A percentile compares a stretch with the other conserved stretches of the same genome.
Conservation (phyloP, 2,329 filamentous ascomycete genomes). For the Ophiostoma ulmi region DNA sequence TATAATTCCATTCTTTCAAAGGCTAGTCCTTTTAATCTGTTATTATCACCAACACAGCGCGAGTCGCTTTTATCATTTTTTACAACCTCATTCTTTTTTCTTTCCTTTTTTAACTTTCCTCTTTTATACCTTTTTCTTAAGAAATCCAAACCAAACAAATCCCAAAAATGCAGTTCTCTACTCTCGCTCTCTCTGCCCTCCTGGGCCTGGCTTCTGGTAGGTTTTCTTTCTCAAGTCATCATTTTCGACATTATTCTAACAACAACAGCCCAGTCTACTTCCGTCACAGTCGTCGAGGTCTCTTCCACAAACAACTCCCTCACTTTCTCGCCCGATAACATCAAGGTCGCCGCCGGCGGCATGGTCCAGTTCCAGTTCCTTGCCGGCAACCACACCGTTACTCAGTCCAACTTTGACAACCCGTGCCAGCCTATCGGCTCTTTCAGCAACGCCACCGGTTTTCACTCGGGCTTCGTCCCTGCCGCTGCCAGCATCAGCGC, state of each 20-base stretch:
- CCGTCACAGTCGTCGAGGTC: conserved; percentile 55
- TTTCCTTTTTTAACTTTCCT: background rate
- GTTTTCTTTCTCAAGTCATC: background rate
- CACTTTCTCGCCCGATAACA: conserved; percentile 60
- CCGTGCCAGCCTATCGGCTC: conserved; percentile 37
- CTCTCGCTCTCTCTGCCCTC: conserved; percentile 45
- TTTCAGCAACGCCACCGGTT: conserved; percentile 47
- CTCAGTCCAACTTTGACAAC: conserved; percentile 62
- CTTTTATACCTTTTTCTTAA: conserved; percentile 22
- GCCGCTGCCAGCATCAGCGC: conserved; percentile 48
- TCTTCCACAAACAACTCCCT: conserved; percentile 48
- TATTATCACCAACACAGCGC: conserved; percentile 37
- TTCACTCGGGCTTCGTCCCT: conserved; percentile 65
- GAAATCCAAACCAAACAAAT: conserved; percentile 28
- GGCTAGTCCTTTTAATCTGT: conserved; percentile 44
- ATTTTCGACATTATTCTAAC: background rate
- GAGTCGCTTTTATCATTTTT: conserved; percentile 39
- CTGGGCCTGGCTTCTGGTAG: conserved; percentile 45
- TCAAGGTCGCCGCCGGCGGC: conserved; percentile 58
- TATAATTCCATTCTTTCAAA: conserved; percentile 32
- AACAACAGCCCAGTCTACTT: conserved; percentile 28
- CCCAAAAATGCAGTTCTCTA: conserved; percentile 51
- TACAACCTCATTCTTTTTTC: conserved; percentile 3
- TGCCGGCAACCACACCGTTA: conserved; percentile 70
- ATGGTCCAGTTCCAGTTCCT: conserved; percentile 65